Evolutionary conservation across 805 yeast species (phyloP).

Genomic region (Groenewaldozyma tartarivorans): DNA sequence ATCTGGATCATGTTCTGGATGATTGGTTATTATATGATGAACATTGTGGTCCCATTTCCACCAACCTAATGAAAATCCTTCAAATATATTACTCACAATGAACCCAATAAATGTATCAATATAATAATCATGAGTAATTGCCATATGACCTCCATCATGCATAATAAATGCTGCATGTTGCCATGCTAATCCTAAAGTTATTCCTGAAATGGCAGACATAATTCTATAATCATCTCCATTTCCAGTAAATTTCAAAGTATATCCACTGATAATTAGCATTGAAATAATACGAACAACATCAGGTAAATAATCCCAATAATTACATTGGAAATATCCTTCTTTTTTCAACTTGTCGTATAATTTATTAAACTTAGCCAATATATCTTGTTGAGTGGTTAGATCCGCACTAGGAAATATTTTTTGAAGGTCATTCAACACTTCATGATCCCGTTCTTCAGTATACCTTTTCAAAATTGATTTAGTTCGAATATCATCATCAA

Average conservation of each 20-base stretch:
- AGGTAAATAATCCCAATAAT: conserved; percentile 58
- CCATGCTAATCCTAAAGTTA: conserved; percentile 69
- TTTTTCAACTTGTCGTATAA: conserved; percentile 47
- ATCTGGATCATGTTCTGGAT: conserved; percentile 90
- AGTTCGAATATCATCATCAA: conserved; percentile 3
- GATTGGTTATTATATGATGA: conserved; percentile 80
- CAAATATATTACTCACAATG: conserved; percentile 62
- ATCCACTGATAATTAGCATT: conserved; percentile 41
- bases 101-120: conserved; percentile 67
- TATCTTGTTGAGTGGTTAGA: conserved; percentile 48
- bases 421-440: conserved; percentile 34
- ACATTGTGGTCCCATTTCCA: conserved; percentile 92
- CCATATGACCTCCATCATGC: conserved; percentile 83
- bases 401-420: conserved; percentile 49
- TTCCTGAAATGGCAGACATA: conserved; percentile 47
- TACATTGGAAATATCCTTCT: conserved; percentile 61
- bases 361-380: conserved; percentile 50
- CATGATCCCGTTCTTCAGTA: conserved; percentile 3
- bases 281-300: conserved; percentile 54
- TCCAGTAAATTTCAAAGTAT: conserved; percentile 29
- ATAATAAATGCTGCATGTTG: conserved; percentile 82
- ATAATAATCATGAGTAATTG: conserved; percentile 73
- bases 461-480: neutral
- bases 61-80: conserved; percentile 90
- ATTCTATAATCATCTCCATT: neutral